Base-by-base conservation (phyloP, 441 rosid species). In the Gossypium laxum region DNA sequence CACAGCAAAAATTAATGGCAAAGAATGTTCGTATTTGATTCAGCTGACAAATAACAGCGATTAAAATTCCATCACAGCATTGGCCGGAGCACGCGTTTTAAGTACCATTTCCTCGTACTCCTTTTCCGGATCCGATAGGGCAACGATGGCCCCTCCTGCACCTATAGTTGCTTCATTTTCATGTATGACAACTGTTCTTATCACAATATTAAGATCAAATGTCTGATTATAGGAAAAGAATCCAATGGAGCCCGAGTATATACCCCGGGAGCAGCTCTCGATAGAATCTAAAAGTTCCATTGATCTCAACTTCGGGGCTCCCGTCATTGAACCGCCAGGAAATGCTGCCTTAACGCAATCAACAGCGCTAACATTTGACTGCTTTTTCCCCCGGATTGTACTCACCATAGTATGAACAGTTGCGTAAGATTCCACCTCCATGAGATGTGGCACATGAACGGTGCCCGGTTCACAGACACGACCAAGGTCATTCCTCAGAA, bases 381-480 rank as follows among this genome's bases (percentile, higher is more conserved):
- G 74, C 82, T 94, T 94, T 41, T 75, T 78, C 32, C 98, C 98
- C 0, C 86, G 83, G 61, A 94, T 82, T 4, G 97, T 94, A 73
- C 98, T 94, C 73, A 94, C 98, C 99, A 94, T 94, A 0, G 99
- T 89, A 68, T 94, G 99, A 38, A 94, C 98, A 0, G 99, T 92
- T 67, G 97, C 91, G 73, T 94, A 92, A 14, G 99, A 85, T 78
- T 94, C 99, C 61, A 94, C 93, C 26, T 92, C 92, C 98, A 94
- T 94, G 71, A 94, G 97, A 74, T 70, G 78, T 5, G 97, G 98
- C 8, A 94, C 99, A 69, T 88, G 89, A 72, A 94, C 97, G 3
- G 98, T 90, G 2, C 96, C 98, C 0, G 95, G 89, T 74, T 86
- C 89, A 48, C 94, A 92, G 12, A 92, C 96, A 59, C 94, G 91